Evolutionary conservation across 2,329 filamentous ascomycete species (phyloP), one percentile per base, ranked within the genome.

Genomic region (Pestalotiopsis sp.): DNA sequence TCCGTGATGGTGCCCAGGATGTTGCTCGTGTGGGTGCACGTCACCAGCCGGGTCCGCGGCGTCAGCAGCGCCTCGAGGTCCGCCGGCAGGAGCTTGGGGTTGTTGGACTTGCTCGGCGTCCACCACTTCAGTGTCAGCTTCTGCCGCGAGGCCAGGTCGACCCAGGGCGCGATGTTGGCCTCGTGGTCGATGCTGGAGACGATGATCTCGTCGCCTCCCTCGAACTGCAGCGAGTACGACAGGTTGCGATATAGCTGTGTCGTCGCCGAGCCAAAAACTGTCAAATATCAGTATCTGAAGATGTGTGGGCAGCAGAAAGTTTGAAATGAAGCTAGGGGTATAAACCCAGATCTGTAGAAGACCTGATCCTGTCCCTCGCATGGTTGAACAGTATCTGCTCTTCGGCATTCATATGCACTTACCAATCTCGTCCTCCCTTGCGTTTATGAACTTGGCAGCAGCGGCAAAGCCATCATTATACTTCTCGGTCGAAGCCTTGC

Each of bases 241-340:
- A 94, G 85, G 76, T 94, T 95, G 72, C 92, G 89, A 74, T 94
- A 88, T 11, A 94, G 86, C 76, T 94, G 92, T 0, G 93, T 95
- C 0, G 92, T 93, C 2, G 92, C 93, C 0, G 90, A 82, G 1
- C 92, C 92, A 67, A 94, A 85, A 61, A 92, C 91, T 89, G 31
- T 14, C 36, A 67, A 3, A 65, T 9, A 45, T 65, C 20, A 65
- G 39, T 17, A 13, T 23, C n/a, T 52, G 45, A 52, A 52, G 17
- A n/a, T n/a, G 2, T 23, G 17, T 52, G 14, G 6, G 20, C 1
- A 20, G 7, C 17, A n/a, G 7, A 52, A 52, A 23, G 5, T 4
- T 4, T 23, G 45, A 7, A 23, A 4, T n/a, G 9, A 20, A 23
- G 9, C 17, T 9, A 12, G n/a, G 11, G 20, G 45, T 7, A 45